Conservation (phyloP, 1,284 basidiomycete species). For the Coniophora puteana region DNA sequence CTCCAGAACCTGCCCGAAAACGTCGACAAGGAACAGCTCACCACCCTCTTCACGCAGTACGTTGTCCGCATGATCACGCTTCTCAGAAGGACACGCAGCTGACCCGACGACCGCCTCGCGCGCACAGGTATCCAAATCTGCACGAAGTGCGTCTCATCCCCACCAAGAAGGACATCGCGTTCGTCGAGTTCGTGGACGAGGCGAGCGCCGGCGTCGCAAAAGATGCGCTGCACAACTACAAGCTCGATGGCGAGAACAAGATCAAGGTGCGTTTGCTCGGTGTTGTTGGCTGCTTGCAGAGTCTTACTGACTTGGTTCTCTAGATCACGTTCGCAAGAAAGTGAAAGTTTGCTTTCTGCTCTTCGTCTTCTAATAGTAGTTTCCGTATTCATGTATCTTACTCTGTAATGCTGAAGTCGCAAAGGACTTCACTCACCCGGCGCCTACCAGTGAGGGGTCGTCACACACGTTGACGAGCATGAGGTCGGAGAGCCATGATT, state of each 20-base stretch:
- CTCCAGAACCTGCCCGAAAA: slow-evolving; percentile 93
- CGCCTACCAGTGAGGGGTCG: too few species aligned
- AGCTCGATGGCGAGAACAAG: slow-evolving; percentile 92
- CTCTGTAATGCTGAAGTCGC: slow-evolving; percentile 2
- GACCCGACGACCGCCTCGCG: slow-evolving; percentile 10
- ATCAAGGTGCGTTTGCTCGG: slow-evolving; percentile 68
- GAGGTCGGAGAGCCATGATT: background rate
- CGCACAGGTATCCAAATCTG: slow-evolving; percentile 83
- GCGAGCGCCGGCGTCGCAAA: slow-evolving; percentile 85
- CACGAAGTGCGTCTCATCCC: slow-evolving; percentile 96
- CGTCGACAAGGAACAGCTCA: slow-evolving; percentile 86
- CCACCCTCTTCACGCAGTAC: slow-evolving; percentile 84
- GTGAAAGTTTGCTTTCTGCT: slow-evolving; percentile 31
- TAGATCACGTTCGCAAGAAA: slow-evolving; percentile 64
- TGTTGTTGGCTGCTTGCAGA: background rate
- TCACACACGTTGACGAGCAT: too few species aligned
- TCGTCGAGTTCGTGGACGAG: slow-evolving; percentile 94
- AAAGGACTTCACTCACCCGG: too few species aligned
- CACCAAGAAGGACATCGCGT: slow-evolving; percentile 93
- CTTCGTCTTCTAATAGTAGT: slow-evolving; percentile 9
- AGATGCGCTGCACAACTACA: slow-evolving; percentile 95
- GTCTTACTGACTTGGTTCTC: slow-evolving; percentile 10
- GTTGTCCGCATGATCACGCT: slow-evolving; percentile 22
- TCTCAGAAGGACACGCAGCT: slow-evolving; percentile 1
- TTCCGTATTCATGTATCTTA: slow-evolving; percentile 1